Evolutionary conservation across 192 early-diverging fungal genomes (phyloP), one percentile per base, ranked within the genome.

Genomic region (Funneliformis geosporum): DNA sequence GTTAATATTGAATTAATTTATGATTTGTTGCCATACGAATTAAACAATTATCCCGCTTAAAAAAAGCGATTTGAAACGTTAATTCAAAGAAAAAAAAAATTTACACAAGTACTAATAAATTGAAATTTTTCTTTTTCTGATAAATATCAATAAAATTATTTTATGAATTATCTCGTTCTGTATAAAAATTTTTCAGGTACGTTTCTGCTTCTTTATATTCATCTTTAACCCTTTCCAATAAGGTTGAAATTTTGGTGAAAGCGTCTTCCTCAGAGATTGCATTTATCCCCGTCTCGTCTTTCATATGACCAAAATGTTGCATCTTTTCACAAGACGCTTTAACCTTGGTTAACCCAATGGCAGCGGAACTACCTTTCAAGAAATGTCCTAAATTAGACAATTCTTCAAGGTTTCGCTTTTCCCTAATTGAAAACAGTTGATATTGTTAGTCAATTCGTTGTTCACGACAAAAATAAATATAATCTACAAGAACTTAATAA

Each of bases 301-400:
- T 87, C 25, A 77, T 74, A 73, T 92, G 91, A 8, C 95, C 96
- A 78, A 90, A 87, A 76, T 93, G 88, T 84, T 98, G 96, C n/a
- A 98, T 94, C 55, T 92, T 89, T 80, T 95, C 95, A 83, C 96
- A 98, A 33, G 92, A 90, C 28, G 85, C 88, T 73, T 91, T 91
- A 25, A 98, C 92, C 80, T 91, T 93, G 60, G 84, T 90, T 25
- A 96, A 80, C 23, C 96, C 96, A 43, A 98, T 85, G 0, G 93
- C 91, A 8, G 95, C 95, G 2, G 96, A 96, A 72, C 92, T 93
- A 21, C 96, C 96, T 77, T 98, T 98, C 55, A 97, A 82, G 81
- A 96, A 98, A 77, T 98, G 96, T 6, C 96, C 96, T 33, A 96
- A 84, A 42, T 90, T 85, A 16, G 94, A 95, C 3, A 97, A 88